Evolutionary conservation across 257 asterid species (phyloP), one percentile per base, ranked within the genome.

Genomic region (Lithospermum erythrorhizon): DNA sequence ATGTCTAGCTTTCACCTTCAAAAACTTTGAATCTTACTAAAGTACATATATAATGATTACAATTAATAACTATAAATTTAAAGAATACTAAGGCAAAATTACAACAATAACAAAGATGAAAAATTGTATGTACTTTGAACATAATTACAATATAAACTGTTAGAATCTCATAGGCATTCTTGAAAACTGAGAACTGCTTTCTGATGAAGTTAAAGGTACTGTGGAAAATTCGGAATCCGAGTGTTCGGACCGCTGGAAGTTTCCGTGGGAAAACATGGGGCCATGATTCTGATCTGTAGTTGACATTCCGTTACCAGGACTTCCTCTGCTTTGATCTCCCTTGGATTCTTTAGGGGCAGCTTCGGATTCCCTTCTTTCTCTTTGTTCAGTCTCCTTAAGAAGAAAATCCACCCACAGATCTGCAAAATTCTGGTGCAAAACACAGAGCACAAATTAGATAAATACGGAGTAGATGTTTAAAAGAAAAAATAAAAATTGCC

Each of bases 401-500:
- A 93, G 97, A 66, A 93, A 93, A 80, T 93, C 99, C 76, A 93
- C 99, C 99, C 99, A 93, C 56, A 89, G 60, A 74, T 89, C 96
- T 80, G 95, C 82, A 66, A 93, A 89, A 30, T 97, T 84, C 99
- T 93, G 95, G 35, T 70, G 19, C 23, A 51, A 30, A 57, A 47
- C 71, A 72, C 52, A 49, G 18, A 58, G 47, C 16, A 60, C 16
- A 23, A 41, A 58, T 20, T 7, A 27, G 5, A 57, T 19, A 45
- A 54, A n/a, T n/a, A n/a, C n/a, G n/a, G n/a, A n/a, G n/a, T 21
- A 11, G 15, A 25, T 41, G 1, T 58, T 53, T 21, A 53, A 19
- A 53, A 53, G 24, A 53, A n/a, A 53, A 49, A 51, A 53, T 0
- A 19, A 21, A 19, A 21, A 17, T 9, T 16, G 9, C 3, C 55